These are phyloP conservation scores for Camellia oleifera DNA, from an alignment of 179 eudicot genomes.

Conservation along the genomic window DNA sequence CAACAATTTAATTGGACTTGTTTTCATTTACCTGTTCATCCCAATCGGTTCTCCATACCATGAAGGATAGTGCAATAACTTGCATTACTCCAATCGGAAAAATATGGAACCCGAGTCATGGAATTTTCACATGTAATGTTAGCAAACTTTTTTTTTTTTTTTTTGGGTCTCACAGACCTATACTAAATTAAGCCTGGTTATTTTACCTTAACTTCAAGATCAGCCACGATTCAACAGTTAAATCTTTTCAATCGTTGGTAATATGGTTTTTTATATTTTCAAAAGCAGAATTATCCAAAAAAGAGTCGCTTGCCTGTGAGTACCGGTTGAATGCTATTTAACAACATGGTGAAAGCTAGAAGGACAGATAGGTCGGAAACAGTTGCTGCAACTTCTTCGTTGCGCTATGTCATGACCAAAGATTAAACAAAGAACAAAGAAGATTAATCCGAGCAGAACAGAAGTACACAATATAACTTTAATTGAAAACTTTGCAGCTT, in stretches of 20 bases:
- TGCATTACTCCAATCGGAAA: too few species aligned
- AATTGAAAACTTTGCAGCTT: constrained; percentile 34
- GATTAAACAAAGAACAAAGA: constrained; percentile 19
- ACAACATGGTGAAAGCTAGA: constrained; percentile 32
- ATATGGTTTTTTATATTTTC: too few species aligned
- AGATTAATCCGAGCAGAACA: constrained; percentile 24
- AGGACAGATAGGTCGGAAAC: constrained; percentile 31
- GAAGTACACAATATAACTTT: constrained; percentile 30
- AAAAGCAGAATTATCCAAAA: neutral
- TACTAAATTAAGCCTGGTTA: too few species aligned
- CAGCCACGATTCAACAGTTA: constrained; percentile 12
- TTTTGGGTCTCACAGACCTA: too few species aligned
- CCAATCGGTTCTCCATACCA: constrained; percentile 48
- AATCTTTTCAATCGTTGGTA: neutral
- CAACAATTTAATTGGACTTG: neutral
- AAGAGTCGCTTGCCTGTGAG: constrained; percentile 24
- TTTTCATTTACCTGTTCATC: constrained; percentile 34
- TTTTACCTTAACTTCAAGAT: constrained; percentile 21
- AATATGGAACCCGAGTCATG: neutral
- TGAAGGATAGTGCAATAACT: constrained; percentile 16
- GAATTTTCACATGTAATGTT: neutral
- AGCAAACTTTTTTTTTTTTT: neutral
- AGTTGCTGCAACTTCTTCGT: constrained; percentile 26
- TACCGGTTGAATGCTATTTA: constrained; percentile 37
- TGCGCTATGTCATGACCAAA: constrained; percentile 22